Percentiles rank a stretch among this genome's conserved stretches.
These are phyloP conservation scores for Sesbania bispinosa DNA, from an alignment of 306 rosid genomes.

Conservation along the genomic window DNA sequence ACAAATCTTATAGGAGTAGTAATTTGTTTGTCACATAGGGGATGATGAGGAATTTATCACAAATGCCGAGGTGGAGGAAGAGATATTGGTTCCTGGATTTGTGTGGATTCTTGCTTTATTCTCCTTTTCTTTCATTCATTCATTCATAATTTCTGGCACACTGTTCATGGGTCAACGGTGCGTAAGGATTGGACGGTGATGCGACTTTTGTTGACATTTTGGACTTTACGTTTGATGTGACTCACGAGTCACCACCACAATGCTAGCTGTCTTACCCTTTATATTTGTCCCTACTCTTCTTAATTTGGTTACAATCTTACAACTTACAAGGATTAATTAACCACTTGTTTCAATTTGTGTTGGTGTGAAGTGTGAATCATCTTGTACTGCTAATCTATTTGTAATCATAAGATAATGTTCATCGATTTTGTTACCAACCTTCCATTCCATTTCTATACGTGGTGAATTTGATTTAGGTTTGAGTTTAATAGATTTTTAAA, in stretches of 20 bases:
- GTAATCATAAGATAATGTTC: too few relatives aligned
- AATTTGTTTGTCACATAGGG: too few relatives aligned
- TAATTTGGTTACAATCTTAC: too few relatives aligned
- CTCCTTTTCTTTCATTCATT: slow-evolving; percentile 1
- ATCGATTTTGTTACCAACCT: too few relatives aligned
- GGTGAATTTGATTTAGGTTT: too few relatives aligned
- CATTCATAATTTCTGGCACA: slow-evolving; percentile 22
- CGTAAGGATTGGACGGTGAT: slow-evolving; percentile 42
- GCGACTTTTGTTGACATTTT: slow-evolving; percentile 35
- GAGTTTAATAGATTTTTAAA: too few relatives aligned
- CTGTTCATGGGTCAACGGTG: slow-evolving; percentile 54
- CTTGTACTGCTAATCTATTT: too few relatives aligned
- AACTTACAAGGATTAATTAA: not conserved
- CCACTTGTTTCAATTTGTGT: too few relatives aligned
- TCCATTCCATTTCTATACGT: too few relatives aligned
- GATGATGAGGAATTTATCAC: not conserved
- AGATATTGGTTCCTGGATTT: not conserved
- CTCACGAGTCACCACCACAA: not conserved
- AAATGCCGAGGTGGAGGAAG: not conserved
- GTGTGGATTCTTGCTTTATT: slow-evolving; percentile 15
- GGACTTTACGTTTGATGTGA: slow-evolving; percentile 47
- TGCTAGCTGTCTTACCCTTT: slow-evolving; percentile 33
- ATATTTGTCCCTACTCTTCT: too few relatives aligned
- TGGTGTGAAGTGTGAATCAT: too few relatives aligned
- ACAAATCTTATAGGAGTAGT: too few relatives aligned